These are phyloP conservation scores for Bolboschoenoplectus hybrid DNA, from an alignment of 202 grass and related monocot species.

Conservation along the genomic window DNA sequence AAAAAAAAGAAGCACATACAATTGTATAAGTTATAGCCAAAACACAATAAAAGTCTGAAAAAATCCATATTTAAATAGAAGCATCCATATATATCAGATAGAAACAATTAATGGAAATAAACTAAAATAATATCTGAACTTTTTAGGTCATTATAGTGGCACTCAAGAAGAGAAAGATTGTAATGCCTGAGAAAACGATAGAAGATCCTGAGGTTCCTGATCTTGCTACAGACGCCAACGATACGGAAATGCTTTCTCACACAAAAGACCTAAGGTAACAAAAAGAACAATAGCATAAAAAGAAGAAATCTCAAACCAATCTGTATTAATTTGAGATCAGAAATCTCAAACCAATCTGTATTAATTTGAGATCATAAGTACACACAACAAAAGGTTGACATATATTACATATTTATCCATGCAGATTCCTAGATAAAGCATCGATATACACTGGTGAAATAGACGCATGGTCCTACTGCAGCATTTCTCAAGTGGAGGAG, in stretches of 20 bases:
- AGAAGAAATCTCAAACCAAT: not conserved
- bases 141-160: conserved; percentile 60
- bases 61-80: not conserved
- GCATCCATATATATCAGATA: not conserved
- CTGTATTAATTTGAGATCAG: not conserved
- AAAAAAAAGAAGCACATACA: not conserved
- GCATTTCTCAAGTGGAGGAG: conserved; percentile 68
- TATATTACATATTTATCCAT: not conserved
- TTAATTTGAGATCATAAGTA: not conserved
- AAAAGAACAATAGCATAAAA: conserved; percentile 1
- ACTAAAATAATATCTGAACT: conserved; percentile 18
- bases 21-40: not conserved
- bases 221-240: not conserved
- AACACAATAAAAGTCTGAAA: not conserved
- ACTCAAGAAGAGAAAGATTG: conserved; percentile 62
- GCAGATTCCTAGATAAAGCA: conserved; percentile 73
- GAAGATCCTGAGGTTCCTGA: conserved; percentile 28
- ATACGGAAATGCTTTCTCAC: conserved; percentile 35
- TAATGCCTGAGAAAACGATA: conserved; percentile 44
- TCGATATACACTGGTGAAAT: conserved; percentile 52
- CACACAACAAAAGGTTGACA: not conserved
- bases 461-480: conserved; percentile 58
- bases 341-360: no score
- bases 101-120: not conserved
- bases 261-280: conserved; percentile 52